A percentile compares a stretch with the other conserved stretches of the same genome.
Evolutionary conservation across 257 asterid genomes (phyloP).

Genomic region (Datura wrightii): DNA sequence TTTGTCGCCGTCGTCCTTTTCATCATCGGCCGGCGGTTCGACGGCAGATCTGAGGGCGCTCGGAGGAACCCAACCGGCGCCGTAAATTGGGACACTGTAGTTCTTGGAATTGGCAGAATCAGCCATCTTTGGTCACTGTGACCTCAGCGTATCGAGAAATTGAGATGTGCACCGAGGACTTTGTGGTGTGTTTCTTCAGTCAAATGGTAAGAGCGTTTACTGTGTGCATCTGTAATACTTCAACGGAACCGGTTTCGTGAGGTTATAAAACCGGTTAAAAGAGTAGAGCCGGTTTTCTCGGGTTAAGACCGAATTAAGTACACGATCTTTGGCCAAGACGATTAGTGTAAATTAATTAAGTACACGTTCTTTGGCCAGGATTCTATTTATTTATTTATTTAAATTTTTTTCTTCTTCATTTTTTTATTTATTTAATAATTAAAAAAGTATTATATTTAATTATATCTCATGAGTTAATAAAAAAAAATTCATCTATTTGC

Average conservation of each 20-base stretch:
- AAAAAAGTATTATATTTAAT: no score
- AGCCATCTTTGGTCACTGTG: background rate
- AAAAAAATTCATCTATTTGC: no score
- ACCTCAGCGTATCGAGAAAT: background rate
- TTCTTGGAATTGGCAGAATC: conserved; percentile 52
- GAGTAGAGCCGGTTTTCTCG: background rate
- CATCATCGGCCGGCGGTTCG: conserved; percentile 36
- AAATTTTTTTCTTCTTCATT: no score
- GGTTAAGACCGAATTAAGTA: background rate
- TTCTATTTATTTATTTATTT: no score
- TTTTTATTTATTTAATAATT: no score
- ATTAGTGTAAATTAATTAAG: no score
- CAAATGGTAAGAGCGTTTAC: background rate
- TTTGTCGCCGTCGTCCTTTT: conserved; percentile 31
- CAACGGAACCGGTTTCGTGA: background rate
- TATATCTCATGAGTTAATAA: no score
- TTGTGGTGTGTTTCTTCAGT: background rate
- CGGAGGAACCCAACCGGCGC: conserved; percentile 86
- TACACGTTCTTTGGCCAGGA: no score
- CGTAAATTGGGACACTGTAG: conserved; percentile 89
- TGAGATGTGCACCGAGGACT: background rate
- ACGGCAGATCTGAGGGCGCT: conserved; percentile 38
- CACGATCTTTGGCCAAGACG: no score
- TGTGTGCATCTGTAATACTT: background rate
- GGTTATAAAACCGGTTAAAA: background rate